Evolutionary conservation across 805 yeast species (phyloP), one percentile per base, ranked within the genome.

Genomic region (Barnettozyma vustinii): DNA sequence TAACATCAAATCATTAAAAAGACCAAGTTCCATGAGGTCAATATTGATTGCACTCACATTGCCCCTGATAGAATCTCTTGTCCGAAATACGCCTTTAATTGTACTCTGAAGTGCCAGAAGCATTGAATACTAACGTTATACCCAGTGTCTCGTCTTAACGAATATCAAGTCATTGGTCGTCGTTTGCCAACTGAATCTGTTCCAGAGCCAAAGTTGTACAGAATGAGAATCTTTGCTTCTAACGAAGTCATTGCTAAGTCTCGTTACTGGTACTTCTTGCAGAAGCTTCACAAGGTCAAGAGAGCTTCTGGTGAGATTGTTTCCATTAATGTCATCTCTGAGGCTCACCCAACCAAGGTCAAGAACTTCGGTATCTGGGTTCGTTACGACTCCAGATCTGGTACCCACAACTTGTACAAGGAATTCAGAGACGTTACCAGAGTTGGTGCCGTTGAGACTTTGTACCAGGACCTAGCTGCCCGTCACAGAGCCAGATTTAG

Each of bases 401-500:
- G 99, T 81, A 91, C 96, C 71, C 99, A 94, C 96, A 94, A 94
- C 95, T 94, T 94, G 97, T 94, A 94, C 97, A 94, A 94, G 84
- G 99, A 94, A 83, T 88, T 89, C 94, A 90, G 99, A 80, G 99
- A 92, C 69, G 96, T 92, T 67, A 79, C 97, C 82, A 94, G 99
- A 83, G 96, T 90, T 60, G 96, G 88, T 75, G 99, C 98, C 65
- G 97, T 94, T 72, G 96, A 87, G 77, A 80, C 94, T 72, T 85
- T 94, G 85, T 94, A 94, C 94, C 91, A 87, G 77, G 99, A 94
- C 79, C 87, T 94, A 87, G 99, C 99, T 78, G 97, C 99, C 66
- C 91, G 99, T 83, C 99, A 94, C 96, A 90, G 99, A 86, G 94
- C 99, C 72, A 90, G 99, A 84, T 94, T 94, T 84, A 89, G 99